Base-by-base conservation (phyloP, 139 green algal species). In the Micractinium conductrix region DNA sequence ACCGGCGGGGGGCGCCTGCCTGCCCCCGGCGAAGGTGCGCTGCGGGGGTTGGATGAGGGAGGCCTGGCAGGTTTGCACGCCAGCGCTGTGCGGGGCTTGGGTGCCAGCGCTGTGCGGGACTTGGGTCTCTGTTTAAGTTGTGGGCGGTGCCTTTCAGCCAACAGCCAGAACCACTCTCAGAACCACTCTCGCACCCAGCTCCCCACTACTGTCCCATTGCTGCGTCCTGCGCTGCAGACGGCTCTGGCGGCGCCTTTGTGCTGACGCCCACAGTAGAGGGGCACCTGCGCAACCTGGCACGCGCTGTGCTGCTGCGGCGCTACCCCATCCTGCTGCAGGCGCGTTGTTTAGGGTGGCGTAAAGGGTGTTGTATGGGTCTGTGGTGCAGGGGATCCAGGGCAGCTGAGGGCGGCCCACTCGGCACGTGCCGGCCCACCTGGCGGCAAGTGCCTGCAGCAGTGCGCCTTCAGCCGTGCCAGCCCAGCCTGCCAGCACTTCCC, bases 201-300 rank as follows among this genome's bases (percentile, higher is more conserved):
- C 19, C 53, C 53, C 48, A 16, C 48, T 58, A n/a, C n/a, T 62
- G 53, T 21, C 53, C 53, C 10, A 33, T 19, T 28, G 33, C n/a
- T 30, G 1, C 33, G 8, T 19, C 65, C 65, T 10, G 0, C 33
- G 3, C 38, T 74, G 68, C 68, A 50, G 42, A 55, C 8, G 42
- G 42, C 70, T 78, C 58, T 28, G 90, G 88, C 19, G 81, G 89
- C 63, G 75, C 78, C 22, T 99, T 98, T 90, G 94, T 99, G 55
- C 82, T 94, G 24, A 99, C 97, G 0, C 79, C 86, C 40, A 95
- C 90, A 35, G 95, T 99, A 45, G 75, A 70, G 40, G 48, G 72
- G 40, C 95, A 99, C 81, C 90, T 99, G 71, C 90, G 87, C 65
- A 98, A 98, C 81, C 84, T 99, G 33, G 96, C 97, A 0, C 91